These are phyloP conservation scores for Trichoderma sp. DNA, from an alignment of 2,329 filamentous ascomycete species.

Conservation along the genomic window DNA sequence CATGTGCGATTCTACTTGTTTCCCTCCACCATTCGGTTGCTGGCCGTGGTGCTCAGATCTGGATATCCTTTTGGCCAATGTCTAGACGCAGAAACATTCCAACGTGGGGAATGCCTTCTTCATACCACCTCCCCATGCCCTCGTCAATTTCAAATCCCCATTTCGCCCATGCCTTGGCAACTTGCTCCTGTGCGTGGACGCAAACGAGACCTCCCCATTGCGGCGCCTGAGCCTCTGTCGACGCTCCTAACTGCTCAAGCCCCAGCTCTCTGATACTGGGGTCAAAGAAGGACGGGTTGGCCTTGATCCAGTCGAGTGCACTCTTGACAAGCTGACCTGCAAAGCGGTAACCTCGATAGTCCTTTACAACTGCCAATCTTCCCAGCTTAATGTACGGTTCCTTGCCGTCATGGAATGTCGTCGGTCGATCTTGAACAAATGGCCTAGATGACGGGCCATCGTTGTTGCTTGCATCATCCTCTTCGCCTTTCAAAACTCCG, in stretches of 20 bases:
- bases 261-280: conserved; percentile 46
- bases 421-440: conserved; percentile 42
- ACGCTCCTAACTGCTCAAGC: conserved; percentile 44
- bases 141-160: conserved; percentile 75
- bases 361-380: conserved; percentile 66
- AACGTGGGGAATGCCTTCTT: conserved; percentile 81
- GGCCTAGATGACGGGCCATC: conserved; percentile 21
- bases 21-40: neutral
- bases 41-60: conserved; percentile 23
- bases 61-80: conserved; percentile 30
- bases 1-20: neutral
- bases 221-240: conserved; percentile 42
- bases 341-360: conserved; percentile 65
- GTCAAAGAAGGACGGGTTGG: conserved; percentile 58
- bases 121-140: conserved; percentile 71
- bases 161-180: conserved; percentile 63
- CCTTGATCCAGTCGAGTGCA: conserved; percentile 64
- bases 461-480: neutral
- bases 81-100: conserved; percentile 69
- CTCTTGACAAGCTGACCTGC: conserved; percentile 64
- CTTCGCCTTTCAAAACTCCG: conserved; percentile 37
- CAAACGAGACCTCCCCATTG: conserved; percentile 74
- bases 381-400: conserved; percentile 84
- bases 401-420: conserved; percentile 54
- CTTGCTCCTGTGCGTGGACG: conserved; percentile 72